Conservation (phyloP, 2,329 filamentous ascomycete genomes). For the Botryotinia globosa region DNA sequence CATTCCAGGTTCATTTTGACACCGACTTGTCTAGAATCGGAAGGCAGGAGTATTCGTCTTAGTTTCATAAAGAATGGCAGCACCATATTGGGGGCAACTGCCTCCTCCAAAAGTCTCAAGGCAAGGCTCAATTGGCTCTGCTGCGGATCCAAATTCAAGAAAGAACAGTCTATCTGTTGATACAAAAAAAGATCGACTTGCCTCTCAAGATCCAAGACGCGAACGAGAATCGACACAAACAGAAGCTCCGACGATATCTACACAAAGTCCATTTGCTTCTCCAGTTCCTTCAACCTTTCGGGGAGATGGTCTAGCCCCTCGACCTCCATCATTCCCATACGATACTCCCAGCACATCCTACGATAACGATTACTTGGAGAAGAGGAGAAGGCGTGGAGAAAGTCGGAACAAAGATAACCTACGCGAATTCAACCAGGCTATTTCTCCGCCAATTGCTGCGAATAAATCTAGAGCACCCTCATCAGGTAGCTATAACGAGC, state of each 20-base stretch:
- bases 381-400: slow-evolving; percentile 43
- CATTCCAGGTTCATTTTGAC: neutral
- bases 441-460: slow-evolving; percentile 51
- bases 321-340: slow-evolving; percentile 57
- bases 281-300: slow-evolving; percentile 52
- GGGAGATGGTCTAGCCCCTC: slow-evolving; percentile 54
- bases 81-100: slow-evolving; percentile 56
- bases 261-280: slow-evolving; percentile 56
- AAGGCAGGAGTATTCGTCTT: neutral
- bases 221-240: slow-evolving; percentile 53
- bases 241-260: slow-evolving; percentile 56
- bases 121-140: slow-evolving; percentile 41
- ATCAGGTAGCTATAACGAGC: slow-evolving; percentile 55
- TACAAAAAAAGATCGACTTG: slow-evolving; percentile 29
- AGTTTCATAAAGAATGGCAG: slow-evolving; percentile 21
- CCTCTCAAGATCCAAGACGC: slow-evolving; percentile 42
- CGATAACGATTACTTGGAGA: slow-evolving; percentile 46
- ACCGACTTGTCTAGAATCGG: slow-evolving; percentile 6
- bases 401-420: slow-evolving; percentile 45
- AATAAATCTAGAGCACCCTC: slow-evolving; percentile 57
- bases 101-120: slow-evolving; percentile 47
- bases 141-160: slow-evolving; percentile 26
- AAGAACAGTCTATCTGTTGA: slow-evolving; percentile 31
- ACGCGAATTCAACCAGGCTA: slow-evolving; percentile 33
- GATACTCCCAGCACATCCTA: slow-evolving; percentile 36